Evolutionary conservation across 1,284 basidiomycete genomes (phyloP).

Genomic region (Leccinum subatratum): DNA sequence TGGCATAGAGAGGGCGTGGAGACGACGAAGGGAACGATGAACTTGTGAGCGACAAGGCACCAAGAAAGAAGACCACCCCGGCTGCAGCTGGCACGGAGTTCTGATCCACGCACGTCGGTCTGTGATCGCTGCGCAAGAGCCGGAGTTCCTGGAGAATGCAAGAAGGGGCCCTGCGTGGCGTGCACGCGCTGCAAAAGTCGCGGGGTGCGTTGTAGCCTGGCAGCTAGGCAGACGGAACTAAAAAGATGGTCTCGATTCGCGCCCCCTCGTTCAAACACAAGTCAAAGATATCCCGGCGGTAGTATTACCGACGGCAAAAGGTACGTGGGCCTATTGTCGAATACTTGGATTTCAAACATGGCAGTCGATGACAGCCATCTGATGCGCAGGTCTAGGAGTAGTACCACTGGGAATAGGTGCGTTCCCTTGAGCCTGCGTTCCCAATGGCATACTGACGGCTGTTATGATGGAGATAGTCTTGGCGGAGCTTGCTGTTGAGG

Average conservation of each 20-base stretch:
- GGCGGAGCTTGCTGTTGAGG: conserved; percentile 63
- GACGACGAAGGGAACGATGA: neutral
- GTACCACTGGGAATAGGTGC: too few relatives aligned
- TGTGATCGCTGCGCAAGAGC: neutral
- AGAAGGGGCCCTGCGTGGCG: neutral
- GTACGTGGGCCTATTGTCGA: neutral
- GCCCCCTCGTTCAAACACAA: neutral
- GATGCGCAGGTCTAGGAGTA: too few relatives aligned
- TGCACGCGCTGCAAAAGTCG: neutral
- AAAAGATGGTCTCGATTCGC: neutral
- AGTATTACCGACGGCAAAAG: neutral
- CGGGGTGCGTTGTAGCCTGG: neutral
- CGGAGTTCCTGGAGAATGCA: neutral
- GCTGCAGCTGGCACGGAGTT: neutral
- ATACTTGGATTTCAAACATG: too few relatives aligned
- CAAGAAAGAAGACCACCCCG: neutral
- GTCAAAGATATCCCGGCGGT: neutral
- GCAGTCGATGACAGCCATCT: too few relatives aligned
- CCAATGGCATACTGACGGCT: too few relatives aligned
- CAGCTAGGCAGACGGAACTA: neutral
- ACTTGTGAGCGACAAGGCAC: neutral
- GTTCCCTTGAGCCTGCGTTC: too few relatives aligned
- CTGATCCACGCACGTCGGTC: neutral
- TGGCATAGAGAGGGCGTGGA: neutral
- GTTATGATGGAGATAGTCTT: conserved; percentile 39